phyloP scores from a whole-genome alignment of 78 protist species.

The Corallochytrium limacisporum region DNA sequence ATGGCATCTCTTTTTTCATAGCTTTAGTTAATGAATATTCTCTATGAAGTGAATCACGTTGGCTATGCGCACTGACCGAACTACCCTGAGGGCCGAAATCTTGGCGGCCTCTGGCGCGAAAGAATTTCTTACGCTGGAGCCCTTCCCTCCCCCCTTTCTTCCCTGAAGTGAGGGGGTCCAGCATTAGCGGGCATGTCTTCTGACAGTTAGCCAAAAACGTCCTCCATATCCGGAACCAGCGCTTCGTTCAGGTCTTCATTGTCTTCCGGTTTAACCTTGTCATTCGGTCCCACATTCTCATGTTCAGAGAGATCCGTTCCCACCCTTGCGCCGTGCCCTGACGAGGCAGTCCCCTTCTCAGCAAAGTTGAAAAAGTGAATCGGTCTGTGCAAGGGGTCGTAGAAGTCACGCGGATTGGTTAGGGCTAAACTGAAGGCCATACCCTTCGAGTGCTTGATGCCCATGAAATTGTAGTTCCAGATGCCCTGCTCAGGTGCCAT shows the following conservation, averaged over 20 bases:
- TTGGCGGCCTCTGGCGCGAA: background rate
- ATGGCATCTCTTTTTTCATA: background rate
- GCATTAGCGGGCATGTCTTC: background rate
- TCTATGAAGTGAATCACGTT: background rate
- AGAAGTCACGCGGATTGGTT: constrained; percentile 84
- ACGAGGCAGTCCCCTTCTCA: too few species aligned
- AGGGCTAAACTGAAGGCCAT: constrained; percentile 85
- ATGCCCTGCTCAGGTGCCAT: constrained; percentile 86
- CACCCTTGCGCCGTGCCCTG: too few species aligned
- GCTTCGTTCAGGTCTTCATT: constrained; percentile 1
- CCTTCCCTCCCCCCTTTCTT: too few species aligned
- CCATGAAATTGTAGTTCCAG: constrained; percentile 97
- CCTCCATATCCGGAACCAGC: background rate
- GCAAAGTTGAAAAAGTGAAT: constrained; percentile 12
- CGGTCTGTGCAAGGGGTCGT: constrained; percentile 94
- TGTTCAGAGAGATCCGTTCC: too few species aligned
- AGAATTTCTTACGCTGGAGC: too few species aligned
- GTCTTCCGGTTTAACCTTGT: background rate
- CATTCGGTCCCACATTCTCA: background rate
- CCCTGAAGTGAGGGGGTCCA: too few species aligned
- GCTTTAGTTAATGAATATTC: background rate
- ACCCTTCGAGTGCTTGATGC: constrained; percentile 63
- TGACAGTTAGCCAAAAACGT: background rate
- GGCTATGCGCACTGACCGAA: background rate
- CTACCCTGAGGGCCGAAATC: background rate